Evolutionary conservation across 1,284 basidiomycete species (phyloP).

Genomic region (Ceratobasidium papillatum): DNA sequence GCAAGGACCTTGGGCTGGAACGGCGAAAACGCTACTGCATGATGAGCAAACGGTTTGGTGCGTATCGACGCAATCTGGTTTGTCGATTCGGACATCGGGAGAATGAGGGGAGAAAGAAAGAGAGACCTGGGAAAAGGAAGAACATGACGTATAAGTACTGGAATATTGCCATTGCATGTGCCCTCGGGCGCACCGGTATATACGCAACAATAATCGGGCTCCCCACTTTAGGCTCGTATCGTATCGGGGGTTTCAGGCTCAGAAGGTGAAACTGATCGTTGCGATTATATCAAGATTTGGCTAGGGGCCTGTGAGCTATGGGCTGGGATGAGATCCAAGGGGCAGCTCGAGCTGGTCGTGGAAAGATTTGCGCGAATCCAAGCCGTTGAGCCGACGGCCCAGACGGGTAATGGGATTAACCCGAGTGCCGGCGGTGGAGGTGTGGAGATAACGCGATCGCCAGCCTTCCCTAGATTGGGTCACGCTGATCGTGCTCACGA

Average conservation of each 20-base stretch:
- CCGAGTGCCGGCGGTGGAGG: not conserved
- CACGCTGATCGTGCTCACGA: no score
- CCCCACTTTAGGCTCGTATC: slow-evolving; percentile 26
- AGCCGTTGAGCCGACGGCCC: not conserved
- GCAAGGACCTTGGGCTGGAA: slow-evolving; percentile 86
- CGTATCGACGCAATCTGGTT: slow-evolving; percentile 54
- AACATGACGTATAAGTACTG: slow-evolving; percentile 21
- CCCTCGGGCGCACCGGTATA: slow-evolving; percentile 13
- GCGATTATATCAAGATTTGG: not conserved
- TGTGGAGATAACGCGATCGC: no score
- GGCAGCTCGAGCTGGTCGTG: not conserved
- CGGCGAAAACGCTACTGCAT: slow-evolving; percentile 89
- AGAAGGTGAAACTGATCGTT: slow-evolving; percentile 9
- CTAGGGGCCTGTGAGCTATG: not conserved
- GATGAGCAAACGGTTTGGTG: slow-evolving; percentile 89
- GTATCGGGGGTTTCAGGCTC: slow-evolving; percentile 10
- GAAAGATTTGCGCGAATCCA: not conserved
- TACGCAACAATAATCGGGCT: slow-evolving; percentile 2
- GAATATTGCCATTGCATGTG: slow-evolving; percentile 1
- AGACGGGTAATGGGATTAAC: not conserved
- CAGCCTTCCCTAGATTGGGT: no score
- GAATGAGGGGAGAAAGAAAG: not conserved
- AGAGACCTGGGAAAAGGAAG: slow-evolving; percentile 1
- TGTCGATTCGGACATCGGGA: slow-evolving; percentile 28
- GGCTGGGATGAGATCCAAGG: not conserved